phyloP scores from a whole-genome alignment of 805 yeast species.

The Nakazawaea ishiwadae region DNA sequence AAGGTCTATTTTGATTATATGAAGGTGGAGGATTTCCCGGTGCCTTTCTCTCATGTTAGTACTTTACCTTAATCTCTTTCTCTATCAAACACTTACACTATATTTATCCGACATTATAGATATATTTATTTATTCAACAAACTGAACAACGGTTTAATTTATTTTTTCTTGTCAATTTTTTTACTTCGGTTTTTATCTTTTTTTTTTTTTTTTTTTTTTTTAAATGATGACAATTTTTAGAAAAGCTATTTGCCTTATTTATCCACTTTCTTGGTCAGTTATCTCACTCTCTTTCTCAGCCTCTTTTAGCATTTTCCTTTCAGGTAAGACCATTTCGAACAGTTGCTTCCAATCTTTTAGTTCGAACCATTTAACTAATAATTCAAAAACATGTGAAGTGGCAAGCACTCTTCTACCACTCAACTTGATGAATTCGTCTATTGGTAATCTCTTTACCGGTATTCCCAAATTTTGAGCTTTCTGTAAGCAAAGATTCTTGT shows the following conservation, averaged over 20 bases:
- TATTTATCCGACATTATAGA: slow-evolving; percentile 2
- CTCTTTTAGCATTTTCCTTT: slow-evolving; percentile 50
- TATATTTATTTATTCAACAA: too few relatives aligned
- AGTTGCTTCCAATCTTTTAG: slow-evolving; percentile 79
- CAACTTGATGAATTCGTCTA: slow-evolving; percentile 75
- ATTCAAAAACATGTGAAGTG: slow-evolving; percentile 91
- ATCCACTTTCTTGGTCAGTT: slow-evolving; percentile 13
- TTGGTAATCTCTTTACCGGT: slow-evolving; percentile 75
- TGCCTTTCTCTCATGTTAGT: neutral
- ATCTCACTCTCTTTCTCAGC: slow-evolving; percentile 16
- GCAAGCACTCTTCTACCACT: slow-evolving; percentile 88
- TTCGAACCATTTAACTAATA: slow-evolving; percentile 78
- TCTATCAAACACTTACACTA: neutral
- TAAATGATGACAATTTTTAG: too few relatives aligned
- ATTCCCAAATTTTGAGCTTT: slow-evolving; percentile 77
- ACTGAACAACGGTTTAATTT: too few relatives aligned
- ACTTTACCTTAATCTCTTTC: neutral
- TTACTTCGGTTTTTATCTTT: neutral
- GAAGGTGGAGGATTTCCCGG: slow-evolving; percentile 15
- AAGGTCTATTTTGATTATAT: slow-evolving; percentile 3
- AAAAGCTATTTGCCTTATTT: too few relatives aligned
- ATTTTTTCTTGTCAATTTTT: neutral
- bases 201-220: slow-evolving; percentile 1
- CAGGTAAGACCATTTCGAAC: slow-evolving; percentile 83
- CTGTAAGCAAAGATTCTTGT: slow-evolving; percentile 71